phyloP scores from a whole-genome alignment of 306 rosid species.

The Hippophae tibetana region DNA sequence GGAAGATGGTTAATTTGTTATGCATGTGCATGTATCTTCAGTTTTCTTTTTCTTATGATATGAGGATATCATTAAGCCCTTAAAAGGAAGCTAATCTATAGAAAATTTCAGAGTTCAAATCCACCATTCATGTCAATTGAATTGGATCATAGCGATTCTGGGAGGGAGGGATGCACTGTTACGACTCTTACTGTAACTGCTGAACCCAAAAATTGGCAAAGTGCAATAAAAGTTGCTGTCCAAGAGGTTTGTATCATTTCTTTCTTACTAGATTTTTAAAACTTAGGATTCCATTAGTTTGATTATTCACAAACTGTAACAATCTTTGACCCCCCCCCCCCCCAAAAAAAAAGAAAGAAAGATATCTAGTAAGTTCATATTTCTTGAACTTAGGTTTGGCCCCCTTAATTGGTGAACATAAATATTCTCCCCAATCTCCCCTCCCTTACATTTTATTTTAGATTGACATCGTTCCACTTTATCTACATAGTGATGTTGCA shows the following conservation, averaged over 20 bases:
- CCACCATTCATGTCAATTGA: slow-evolving; percentile 97
- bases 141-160: slow-evolving; percentile 98
- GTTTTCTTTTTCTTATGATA: slow-evolving; percentile 1
- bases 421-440: no score
- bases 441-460: no score
- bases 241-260: slow-evolving; percentile 66
- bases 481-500: neutral
- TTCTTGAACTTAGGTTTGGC: no score
- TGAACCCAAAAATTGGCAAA: slow-evolving; percentile 90
- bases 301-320: neutral
- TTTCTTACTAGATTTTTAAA: slow-evolving; percentile 1
- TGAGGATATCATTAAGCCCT: slow-evolving; percentile 11
- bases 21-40: no score
- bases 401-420: no score
- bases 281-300: neutral
- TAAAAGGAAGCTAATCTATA: slow-evolving; percentile 19
- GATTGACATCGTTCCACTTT: no score
- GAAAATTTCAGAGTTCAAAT: slow-evolving; percentile 77
- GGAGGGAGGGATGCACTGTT: slow-evolving; percentile 99
- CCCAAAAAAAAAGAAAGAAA: no score
- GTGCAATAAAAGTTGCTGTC: slow-evolving; percentile 88
- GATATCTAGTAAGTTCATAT: no score
- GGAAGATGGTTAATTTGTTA: no score
- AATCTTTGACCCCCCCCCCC: no score
- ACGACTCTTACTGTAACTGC: slow-evolving; percentile 96